These are phyloP conservation scores for Apophysomyces elegans DNA, from an alignment of 371 early-diverging fungal species.

Conservation along the genomic window DNA sequence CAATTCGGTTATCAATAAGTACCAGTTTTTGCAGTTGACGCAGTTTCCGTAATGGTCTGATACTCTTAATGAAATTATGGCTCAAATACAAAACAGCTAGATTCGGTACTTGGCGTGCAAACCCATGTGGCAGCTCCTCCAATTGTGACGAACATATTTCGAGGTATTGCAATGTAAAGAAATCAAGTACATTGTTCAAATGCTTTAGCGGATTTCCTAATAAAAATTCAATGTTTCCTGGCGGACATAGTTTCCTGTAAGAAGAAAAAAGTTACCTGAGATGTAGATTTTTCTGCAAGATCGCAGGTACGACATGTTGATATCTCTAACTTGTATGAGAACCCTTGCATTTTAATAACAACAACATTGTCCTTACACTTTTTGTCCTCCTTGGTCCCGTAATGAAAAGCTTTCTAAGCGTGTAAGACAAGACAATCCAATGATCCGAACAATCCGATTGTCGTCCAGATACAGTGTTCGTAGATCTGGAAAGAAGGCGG, in stretches of 20 bases:
- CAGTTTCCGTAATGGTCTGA: constrained; percentile 49
- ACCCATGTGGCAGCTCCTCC: constrained; percentile 48
- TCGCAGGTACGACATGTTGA: constrained; percentile 51
- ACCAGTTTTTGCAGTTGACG: constrained; percentile 51
- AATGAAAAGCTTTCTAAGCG: constrained; percentile 55
- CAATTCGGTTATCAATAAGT: constrained; percentile 56
- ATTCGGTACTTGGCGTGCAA: constrained; percentile 55
- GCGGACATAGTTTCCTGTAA: constrained; percentile 56
- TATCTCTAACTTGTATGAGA: constrained; percentile 31
- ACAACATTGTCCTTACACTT: constrained; percentile 28
- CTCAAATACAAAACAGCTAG: constrained; percentile 52
- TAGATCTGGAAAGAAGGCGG: constrained; percentile 50
- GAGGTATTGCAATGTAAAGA: constrained; percentile 55
- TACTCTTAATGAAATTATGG: constrained; percentile 50
- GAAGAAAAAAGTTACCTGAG: no score
- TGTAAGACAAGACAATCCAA: constrained; percentile 42
- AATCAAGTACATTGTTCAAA: constrained; percentile 42
- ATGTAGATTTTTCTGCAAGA: constrained; percentile 11
- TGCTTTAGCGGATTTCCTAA: constrained; percentile 44
- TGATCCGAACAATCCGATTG: constrained; percentile 50
- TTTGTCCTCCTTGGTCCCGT: constrained; percentile 58
- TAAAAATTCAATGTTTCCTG: constrained; percentile 28
- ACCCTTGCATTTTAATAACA: no score
- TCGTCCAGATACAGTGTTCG: constrained; percentile 58
- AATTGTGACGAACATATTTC: constrained; percentile 56